These are phyloP conservation scores for Boletus rufocinnamomeus DNA, from an alignment of 768 basidiomycete genomes.

Conservation along the genomic window DNA sequence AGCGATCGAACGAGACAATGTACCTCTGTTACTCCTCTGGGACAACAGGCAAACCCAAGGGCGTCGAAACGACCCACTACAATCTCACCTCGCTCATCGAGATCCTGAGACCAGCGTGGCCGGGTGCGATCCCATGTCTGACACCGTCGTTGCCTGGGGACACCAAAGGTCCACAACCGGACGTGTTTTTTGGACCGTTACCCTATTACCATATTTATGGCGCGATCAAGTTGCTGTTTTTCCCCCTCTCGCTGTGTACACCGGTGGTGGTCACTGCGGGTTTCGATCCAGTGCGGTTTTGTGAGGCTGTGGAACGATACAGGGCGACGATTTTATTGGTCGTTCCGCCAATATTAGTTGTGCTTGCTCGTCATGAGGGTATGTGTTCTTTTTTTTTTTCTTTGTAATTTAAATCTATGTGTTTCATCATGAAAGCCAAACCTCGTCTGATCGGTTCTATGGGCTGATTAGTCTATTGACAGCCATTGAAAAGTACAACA, in stretches of 20 bases:
- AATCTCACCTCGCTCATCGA: slow-evolving; percentile 65
- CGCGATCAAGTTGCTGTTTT: slow-evolving; percentile 60
- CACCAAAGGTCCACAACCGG: slow-evolving; percentile 25
- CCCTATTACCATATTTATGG: slow-evolving; percentile 63
- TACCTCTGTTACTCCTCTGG: slow-evolving; percentile 69
- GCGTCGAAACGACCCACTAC: slow-evolving; percentile 64
- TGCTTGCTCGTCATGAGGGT: slow-evolving; percentile 70
- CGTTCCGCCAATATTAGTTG: slow-evolving; percentile 85
- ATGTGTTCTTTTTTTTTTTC: slow-evolving; percentile 23
- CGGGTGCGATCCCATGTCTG: slow-evolving; percentile 35
- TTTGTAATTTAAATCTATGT: background rate
- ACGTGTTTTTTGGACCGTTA: slow-evolving; percentile 62
- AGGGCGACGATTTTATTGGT: slow-evolving; percentile 57
- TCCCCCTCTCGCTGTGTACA: slow-evolving; percentile 51
- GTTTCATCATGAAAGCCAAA: background rate
- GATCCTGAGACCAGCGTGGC: slow-evolving; percentile 50
- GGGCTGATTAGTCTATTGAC: background rate
- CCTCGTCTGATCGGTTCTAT: background rate
- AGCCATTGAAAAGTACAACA: slow-evolving; percentile 69
- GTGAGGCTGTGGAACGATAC: slow-evolving; percentile 65
- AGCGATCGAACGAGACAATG: slow-evolving; percentile 55
- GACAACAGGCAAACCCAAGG: slow-evolving; percentile 81
- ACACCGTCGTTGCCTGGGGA: slow-evolving; percentile 13
- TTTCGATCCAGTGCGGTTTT: slow-evolving; percentile 73
- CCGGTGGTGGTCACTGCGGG: slow-evolving; percentile 60